Base-by-base conservation (phyloP, 139 green algal species). In the Chlorella vulgaris region DNA sequence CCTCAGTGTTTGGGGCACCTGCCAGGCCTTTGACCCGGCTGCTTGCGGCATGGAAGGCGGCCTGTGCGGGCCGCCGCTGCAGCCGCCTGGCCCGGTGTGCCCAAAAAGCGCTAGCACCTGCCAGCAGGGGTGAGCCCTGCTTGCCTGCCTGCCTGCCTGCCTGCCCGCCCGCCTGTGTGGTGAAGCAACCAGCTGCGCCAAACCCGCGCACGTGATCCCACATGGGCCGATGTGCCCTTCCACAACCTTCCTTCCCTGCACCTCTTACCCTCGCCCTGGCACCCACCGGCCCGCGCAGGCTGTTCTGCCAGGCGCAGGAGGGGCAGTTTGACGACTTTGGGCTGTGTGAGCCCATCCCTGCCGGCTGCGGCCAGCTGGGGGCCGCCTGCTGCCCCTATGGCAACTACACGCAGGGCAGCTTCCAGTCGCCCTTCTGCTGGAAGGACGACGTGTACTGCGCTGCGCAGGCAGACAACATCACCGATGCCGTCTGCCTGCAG, bases 361-460 rank as follows among this genome's bases (percentile, higher is more conserved):
- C 36, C 7, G 69, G 43, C 2, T 62, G 43, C 47, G 69, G 69
- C 43, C 22, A 63, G 36, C 69, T 77, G 7, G 69, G 69, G 0
- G 69, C 13, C 18, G 8, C 43, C 42, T 77, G 69, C 69, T 77
- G 69, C 47, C 69, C 69, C n/a, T 77, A 62, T 39, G 69, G 36
- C 10, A 3, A 33, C 61, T 38, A 33, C n/a, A 33, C 28, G 33
- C 7, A 38, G 39, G 68, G 68, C 40, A 40, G 3, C 38, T 75
- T 61, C 39, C 13, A 42, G 31, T 70, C 60, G 7, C 65, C 78
- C 39, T 83, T 83, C 35, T 83, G 69, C 78, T 78, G 60, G 33
- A 66, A 75, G 2, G 24, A 47, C 31, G 51, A 83, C 66, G 78
- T 74, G 29, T 83, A 69, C 50, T 73, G 69, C 29, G 65, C 66